A percentile compares a stretch with the other conserved stretches of the same genome.
These are phyloP conservation scores for Theileria parva DNA, from an alignment of 169 alveolate species.

Conservation along the genomic window DNA sequence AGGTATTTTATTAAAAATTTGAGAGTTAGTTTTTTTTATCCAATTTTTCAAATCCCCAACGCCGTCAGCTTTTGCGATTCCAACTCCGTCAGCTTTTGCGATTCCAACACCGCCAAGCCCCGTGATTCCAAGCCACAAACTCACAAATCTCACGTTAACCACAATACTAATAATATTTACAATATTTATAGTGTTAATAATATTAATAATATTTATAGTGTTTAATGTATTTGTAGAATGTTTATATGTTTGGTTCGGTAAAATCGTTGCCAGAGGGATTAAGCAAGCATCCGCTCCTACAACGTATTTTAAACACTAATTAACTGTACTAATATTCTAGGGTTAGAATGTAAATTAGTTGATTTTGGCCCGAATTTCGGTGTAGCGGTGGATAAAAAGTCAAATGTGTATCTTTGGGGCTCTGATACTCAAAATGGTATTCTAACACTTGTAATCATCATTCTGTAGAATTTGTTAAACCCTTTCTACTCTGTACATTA, in stretches of 20 bases:
- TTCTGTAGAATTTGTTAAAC: slow-evolving; percentile 3
- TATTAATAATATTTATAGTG: background rate
- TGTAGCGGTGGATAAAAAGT: slow-evolving; percentile 30
- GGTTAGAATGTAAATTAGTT: slow-evolving; percentile 23
- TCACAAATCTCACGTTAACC: background rate
- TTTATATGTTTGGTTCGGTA: slow-evolving; percentile 32
- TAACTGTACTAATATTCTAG: background rate
- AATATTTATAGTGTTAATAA: no score
- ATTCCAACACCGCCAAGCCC: no score
- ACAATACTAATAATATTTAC: no score
- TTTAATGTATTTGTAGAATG: slow-evolving; percentile 3
- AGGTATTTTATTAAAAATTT: background rate
- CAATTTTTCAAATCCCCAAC: no score
- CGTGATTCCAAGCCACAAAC: no score
- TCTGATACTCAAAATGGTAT: slow-evolving; percentile 5
- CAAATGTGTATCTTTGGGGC: slow-evolving; percentile 58
- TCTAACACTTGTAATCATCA: background rate
- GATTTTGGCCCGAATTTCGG: slow-evolving; percentile 65
- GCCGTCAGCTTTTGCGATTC: no score
- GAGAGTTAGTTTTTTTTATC: no score
- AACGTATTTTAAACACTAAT: background rate
- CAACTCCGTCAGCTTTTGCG: no score
- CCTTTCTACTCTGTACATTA: slow-evolving; percentile 7
- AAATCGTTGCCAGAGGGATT: slow-evolving; percentile 52
- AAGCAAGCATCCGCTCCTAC: slow-evolving; percentile 17